Base-by-base conservation (phyloP, 495 filamentous ascomycete genomes). In the Hypomontagnella monticulosa region DNA sequence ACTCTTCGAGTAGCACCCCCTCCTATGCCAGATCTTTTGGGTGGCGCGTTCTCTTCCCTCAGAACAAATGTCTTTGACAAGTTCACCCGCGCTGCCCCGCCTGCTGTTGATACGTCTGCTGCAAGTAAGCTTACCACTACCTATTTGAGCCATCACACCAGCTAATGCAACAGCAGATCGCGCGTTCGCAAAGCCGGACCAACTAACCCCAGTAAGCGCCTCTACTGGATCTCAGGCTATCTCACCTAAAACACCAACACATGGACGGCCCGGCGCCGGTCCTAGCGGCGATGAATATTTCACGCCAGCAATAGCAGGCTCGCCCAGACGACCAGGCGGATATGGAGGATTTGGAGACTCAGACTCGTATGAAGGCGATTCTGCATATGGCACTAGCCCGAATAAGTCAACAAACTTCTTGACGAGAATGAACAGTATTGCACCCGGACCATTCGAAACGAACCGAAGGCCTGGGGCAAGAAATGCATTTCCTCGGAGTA, bases 371-470 rank as follows among this genome's bases (percentile, higher is more conserved):
- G 71, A 81, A 59, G 71, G 56, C 40, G 72, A 77, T 23, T 53
- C 71, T 15, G 51, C 66, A 42, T 70, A 73, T 49, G 71, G 72
- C 38, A 70, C 70, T 71, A 74, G 68, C 36, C 71, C 73, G 33
- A 75, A 76, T 61, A 80, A 81, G 53, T 81, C 75, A 12, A 81
- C 88, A 0, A 70, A 75, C 30, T 67, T 82, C 65, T 63, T 88
- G 70, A 80, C 85, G 52, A 81, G 84, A 56, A 86, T 91, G 83
- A 83, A 91, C 62, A 81, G 77, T 23, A 88, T 91, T 73, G 81
- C 84, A 12, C 87, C 88, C 15, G 88, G 88, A 0, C 89, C 89
- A 4, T 90, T 92, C 66, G 85, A 85, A 64, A 65, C 80, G 11
- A 76, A 72, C 44, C 66, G 69, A 48, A 61, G 57, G 48, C 69